Percentiles rank a stretch among this genome's conserved stretches.
phyloP scores from a whole-genome alignment of 1,284 basidiomycete species.

The Cutaneotrichosporon sp. region DNA sequence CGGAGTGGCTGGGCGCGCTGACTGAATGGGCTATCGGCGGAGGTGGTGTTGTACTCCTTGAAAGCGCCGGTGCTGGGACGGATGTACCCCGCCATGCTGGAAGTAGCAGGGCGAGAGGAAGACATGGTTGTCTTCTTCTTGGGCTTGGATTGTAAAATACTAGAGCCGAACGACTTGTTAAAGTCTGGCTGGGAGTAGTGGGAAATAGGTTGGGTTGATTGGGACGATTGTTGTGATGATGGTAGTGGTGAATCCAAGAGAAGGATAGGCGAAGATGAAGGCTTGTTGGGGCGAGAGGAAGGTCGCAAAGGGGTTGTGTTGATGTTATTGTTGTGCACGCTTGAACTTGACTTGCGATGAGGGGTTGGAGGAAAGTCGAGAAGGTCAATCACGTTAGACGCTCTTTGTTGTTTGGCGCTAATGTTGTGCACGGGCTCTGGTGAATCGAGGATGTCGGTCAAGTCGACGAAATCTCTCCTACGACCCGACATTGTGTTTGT shows the following conservation, averaged over 20 bases:
- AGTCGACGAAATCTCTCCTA: conserved; percentile 6
- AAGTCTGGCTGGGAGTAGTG: background rate
- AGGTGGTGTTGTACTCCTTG: background rate
- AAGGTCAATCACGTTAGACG: conserved; percentile 3
- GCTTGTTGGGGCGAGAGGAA: background rate
- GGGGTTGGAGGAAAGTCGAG: background rate
- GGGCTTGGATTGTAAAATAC: conserved; percentile 17
- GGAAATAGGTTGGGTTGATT: background rate
- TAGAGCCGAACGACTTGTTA: conserved; percentile 16
- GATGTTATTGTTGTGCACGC: background rate
- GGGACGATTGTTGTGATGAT: conserved; percentile 7
- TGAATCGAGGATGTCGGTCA: conserved; percentile 7
- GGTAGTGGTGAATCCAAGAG: background rate
- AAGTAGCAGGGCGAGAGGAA: background rate
- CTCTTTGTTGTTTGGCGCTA: background rate
- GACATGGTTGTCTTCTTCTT: conserved; percentile 5
- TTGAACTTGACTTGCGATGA: background rate
- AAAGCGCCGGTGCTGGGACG: conserved; percentile 42
- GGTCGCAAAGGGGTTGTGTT: background rate
- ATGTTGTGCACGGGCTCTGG: background rate
- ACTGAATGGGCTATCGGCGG: conserved; percentile 12
- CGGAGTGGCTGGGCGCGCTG: background rate
- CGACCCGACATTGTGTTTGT: background rate
- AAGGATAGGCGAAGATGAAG: background rate
- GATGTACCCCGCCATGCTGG: conserved; percentile 34